These are phyloP conservation scores for Bipolaris bicolor DNA, from an alignment of 2,329 filamentous ascomycete species.

Conservation along the genomic window DNA sequence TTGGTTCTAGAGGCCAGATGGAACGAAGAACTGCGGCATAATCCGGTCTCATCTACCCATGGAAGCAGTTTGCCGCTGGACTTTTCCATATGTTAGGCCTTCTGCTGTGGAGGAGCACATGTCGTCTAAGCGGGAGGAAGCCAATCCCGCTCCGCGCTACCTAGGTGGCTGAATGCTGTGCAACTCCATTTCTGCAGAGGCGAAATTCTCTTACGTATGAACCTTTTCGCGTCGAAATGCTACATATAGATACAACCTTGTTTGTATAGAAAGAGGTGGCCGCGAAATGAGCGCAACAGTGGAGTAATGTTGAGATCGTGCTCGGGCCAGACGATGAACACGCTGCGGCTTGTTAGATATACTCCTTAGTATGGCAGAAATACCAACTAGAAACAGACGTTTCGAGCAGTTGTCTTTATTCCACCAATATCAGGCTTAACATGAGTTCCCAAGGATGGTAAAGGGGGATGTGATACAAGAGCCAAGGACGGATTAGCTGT, in stretches of 20 bases:
- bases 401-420: too few relatives aligned
- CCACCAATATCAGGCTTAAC: too few relatives aligned
- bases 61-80: not conserved
- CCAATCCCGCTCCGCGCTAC: not conserved
- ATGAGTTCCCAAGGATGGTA: too few relatives aligned
- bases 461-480: too few relatives aligned
- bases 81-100: not conserved
- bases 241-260: not conserved
- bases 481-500: not conserved
- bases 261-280: not conserved
- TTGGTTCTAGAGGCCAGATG: not conserved
- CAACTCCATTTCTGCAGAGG: not conserved
- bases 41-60: not conserved
- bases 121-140: not conserved
- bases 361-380: too few relatives aligned
- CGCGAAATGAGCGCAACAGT: not conserved
- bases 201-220: not conserved
- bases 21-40: conserved; percentile 4
- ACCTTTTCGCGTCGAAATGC: not conserved
- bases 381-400: too few relatives aligned
- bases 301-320: not conserved
- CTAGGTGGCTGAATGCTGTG: not conserved
- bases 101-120: not conserved
- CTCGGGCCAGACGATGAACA: not conserved
- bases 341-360: too few relatives aligned